Evolutionary conservation across 345 rosid species (phyloP).

Genomic region (Iberis pinnata): DNA sequence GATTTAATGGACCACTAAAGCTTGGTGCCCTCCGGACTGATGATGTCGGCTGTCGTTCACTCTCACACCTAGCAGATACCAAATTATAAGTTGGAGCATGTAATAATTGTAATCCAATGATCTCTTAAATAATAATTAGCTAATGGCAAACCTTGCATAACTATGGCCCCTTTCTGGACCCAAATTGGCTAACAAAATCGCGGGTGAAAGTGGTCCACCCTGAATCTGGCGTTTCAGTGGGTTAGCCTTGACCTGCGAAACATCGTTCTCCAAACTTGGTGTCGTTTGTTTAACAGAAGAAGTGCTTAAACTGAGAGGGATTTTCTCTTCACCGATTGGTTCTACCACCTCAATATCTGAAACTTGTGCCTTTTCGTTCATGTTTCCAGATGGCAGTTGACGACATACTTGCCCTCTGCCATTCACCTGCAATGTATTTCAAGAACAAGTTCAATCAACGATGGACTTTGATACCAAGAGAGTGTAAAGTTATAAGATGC

Average conservation of each 20-base stretch:
- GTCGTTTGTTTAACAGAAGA: slow-evolving; percentile 39
- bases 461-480: neutral
- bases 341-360: slow-evolving; percentile 42
- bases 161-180: slow-evolving; percentile 44
- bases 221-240: slow-evolving; percentile 61
- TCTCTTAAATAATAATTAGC: slow-evolving; percentile 10
- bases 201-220: slow-evolving; percentile 82
- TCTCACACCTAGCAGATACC: slow-evolving; percentile 49
- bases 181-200: slow-evolving; percentile 41
- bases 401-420: slow-evolving; percentile 23
- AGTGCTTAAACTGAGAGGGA: slow-evolving; percentile 36
- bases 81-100: slow-evolving; percentile 11
- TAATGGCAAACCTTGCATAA: slow-evolving; percentile 52
- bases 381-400: slow-evolving; percentile 33
- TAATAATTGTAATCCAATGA: slow-evolving; percentile 4
- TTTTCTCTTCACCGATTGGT: slow-evolving; percentile 30
- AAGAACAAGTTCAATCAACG: neutral
- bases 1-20: slow-evolving; percentile 95
- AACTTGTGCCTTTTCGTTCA: slow-evolving; percentile 44
- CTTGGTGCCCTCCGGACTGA: slow-evolving; percentile 69
- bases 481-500: neutral
- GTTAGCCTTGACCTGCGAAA: slow-evolving; percentile 43
- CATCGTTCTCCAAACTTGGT: slow-evolving; percentile 48
- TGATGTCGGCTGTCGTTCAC: slow-evolving; percentile 43
- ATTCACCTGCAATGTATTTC: slow-evolving; percentile 30